Evolutionary conservation across 1,284 basidiomycete species (phyloP), one percentile per base, ranked within the genome.

Genomic region (Sporisorium graminicola): DNA sequence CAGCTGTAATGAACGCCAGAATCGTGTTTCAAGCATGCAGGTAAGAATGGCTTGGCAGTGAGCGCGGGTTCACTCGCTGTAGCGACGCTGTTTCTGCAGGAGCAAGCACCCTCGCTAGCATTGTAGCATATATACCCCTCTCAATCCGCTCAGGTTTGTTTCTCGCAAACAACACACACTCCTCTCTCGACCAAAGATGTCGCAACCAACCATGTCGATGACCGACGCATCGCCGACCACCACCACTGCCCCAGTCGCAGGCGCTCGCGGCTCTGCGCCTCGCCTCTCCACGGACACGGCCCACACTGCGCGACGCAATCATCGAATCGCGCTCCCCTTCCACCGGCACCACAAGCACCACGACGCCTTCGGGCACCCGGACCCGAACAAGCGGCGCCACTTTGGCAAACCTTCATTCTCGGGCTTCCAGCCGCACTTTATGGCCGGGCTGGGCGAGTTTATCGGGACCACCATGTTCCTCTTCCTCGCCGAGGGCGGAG

Each of bases 391-490:
- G 3, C 64, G 69, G 4, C 47, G 16, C 0, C 44, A 66, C 56
- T 72, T 72, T 51, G 69, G 69, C 51, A 65, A 66, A 22, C 69
- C 69, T 26, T 33, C 26, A 2, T 51, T 66, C 16, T 72, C 69
- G 5, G 69, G 69, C 10, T 72, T 72, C 69, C 52, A 59, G 26
- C 51, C 55, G 1, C 74, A 77, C 53, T 64, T 70, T 24, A 77
- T 74, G 65, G 74, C 71, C 6, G 64, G 56, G 13, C 51, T 73
- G 7, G 75, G 75, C 18, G 75, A 78, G 44, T 53, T 78, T 13
- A 67, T 78, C 57, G 75, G 75, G 18, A 78, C 75, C 5, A 67
- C 67, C 58, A 70, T 78, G 66, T 78, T 78, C 59, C 66, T 78
- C 51, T 78, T 78, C 67, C 67, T 78, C 31, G 75, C 66, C 22